Conservation (phyloP, 805 yeast genomes). For the Suhomyces sp. region DNA sequence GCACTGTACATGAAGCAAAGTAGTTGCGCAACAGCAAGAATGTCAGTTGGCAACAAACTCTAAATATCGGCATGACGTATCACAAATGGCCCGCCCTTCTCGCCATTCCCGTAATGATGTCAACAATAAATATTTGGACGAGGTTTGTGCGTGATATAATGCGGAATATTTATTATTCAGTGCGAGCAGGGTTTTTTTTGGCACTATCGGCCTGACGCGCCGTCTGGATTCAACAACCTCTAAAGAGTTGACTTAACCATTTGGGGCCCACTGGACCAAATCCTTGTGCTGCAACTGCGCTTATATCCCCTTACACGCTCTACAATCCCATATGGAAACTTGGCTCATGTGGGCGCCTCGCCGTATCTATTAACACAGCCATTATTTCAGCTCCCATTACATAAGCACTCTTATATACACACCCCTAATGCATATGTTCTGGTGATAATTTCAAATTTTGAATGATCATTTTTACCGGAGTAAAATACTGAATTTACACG, state of each 20-base stretch:
- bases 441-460: constrained; percentile 4
- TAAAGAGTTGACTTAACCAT: neutral
- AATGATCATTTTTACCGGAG: constrained; percentile 5
- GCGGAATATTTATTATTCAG: neutral
- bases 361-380: neutral
- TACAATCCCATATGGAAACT: neutral
- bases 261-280: neutral
- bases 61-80: neutral
- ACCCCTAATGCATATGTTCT: neutral
- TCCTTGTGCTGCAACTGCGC: neutral
- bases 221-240: neutral
- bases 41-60: neutral
- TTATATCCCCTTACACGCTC: neutral
- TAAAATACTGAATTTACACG: neutral
- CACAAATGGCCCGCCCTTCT: neutral
- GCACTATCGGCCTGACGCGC: neutral
- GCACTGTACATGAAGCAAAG: neutral
- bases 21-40: neutral
- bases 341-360: neutral
- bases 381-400: neutral
- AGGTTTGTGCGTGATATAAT: neutral
- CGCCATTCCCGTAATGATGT: neutral
- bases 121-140: neutral
- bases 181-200: neutral
- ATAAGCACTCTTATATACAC: neutral